phyloP scores from a whole-genome alignment of 2,329 filamentous ascomycete species.

The Xylaria arbuscula region DNA sequence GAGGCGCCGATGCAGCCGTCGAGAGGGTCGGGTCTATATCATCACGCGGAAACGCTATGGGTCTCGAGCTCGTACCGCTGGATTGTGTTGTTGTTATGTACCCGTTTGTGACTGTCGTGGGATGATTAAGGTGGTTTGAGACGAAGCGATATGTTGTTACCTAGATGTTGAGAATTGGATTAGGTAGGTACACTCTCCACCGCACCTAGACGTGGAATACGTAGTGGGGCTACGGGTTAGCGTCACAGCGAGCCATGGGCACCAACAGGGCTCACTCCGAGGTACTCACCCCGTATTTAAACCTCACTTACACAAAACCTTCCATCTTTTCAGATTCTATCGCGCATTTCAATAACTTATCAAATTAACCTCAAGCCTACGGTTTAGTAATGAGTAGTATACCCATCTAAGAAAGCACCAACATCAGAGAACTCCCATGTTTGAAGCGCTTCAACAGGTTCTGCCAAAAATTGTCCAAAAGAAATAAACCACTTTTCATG shows the following conservation, averaged over 20 bases:
- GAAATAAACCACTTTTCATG: not conserved
- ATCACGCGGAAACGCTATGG: constrained; percentile 41
- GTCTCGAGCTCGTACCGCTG: not conserved
- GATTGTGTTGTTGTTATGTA: constrained; percentile 2
- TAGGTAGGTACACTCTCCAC: too few relatives aligned
- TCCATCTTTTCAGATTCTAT: too few relatives aligned
- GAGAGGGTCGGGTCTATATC: constrained; percentile 40
- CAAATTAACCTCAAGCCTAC: too few relatives aligned
- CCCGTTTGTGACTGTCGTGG: constrained; percentile 12
- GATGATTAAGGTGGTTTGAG: not conserved
- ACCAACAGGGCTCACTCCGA: too few relatives aligned
- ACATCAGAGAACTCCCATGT: not conserved
- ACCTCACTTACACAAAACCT: too few relatives aligned
- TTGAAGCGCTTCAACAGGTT: not conserved
- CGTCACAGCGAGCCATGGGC: too few relatives aligned
- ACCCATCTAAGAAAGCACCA: not conserved
- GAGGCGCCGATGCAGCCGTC: constrained; percentile 46
- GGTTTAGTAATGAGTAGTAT: too few relatives aligned
- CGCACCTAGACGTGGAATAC: too few relatives aligned
- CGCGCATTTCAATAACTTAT: too few relatives aligned
- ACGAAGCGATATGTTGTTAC: not conserved
- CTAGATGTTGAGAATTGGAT: not conserved
- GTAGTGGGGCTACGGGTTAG: too few relatives aligned
- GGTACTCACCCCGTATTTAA: too few relatives aligned
- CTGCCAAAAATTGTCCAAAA: not conserved